A percentile compares a stretch with the other conserved stretches of the same genome.
Conservation (phyloP, 148 eudicot genomes). For the Fagopyrum esculentum region DNA sequence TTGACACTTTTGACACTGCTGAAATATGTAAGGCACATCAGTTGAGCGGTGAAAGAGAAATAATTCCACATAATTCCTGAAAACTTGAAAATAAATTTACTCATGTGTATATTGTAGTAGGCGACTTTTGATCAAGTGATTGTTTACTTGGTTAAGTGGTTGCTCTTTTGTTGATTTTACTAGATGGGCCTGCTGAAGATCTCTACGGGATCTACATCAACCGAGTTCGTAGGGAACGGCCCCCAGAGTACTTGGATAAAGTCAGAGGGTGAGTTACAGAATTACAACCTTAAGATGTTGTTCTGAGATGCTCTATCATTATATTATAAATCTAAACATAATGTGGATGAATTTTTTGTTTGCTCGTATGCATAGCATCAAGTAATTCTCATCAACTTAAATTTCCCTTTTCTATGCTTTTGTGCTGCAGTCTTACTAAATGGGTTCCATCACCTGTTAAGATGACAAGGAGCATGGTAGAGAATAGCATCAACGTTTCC, state of each 20-base stretch:
- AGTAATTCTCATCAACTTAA: neutral
- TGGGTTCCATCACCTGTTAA: conserved; percentile 99
- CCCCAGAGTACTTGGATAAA: conserved; percentile 72
- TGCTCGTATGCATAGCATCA: neutral
- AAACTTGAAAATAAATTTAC: neutral
- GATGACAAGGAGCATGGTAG: conserved; percentile 81
- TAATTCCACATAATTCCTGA: neutral
- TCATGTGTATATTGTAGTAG: neutral
- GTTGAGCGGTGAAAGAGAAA: neutral
- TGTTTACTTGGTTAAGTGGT: neutral
- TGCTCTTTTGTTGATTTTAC: conserved; percentile 14
- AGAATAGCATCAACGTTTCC: conserved; percentile 68
- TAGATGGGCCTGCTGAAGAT: conserved; percentile 99
- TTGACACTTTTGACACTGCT: conserved; percentile 75
- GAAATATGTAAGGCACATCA: conserved; percentile 54
- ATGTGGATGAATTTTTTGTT: neutral
- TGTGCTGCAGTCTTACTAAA: conserved; percentile 74
- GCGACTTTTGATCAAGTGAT: neutral
- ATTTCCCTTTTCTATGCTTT: neutral
- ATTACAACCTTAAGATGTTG: conserved; percentile 18
- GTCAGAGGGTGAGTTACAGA: conserved; percentile 77
- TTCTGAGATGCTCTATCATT: neutral
- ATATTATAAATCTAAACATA: neutral
- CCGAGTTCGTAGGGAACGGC: conserved; percentile 83
- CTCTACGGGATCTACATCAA: conserved; percentile 96